Evolutionary conservation across 805 yeast genomes (phyloP).

Genomic region (Yamadazyma laniorum): DNA sequence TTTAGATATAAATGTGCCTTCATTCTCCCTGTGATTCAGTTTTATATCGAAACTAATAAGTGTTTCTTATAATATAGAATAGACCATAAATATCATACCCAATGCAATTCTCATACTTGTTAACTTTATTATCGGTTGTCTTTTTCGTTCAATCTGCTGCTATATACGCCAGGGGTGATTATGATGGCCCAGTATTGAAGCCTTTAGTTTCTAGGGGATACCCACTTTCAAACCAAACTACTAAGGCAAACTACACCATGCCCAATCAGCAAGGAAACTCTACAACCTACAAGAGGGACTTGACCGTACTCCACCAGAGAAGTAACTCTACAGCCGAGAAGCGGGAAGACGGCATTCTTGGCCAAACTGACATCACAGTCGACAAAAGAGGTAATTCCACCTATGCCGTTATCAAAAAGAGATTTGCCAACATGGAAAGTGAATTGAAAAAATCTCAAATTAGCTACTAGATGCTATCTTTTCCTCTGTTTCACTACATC

Average conservation of each 20-base stretch:
- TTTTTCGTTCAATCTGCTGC: constrained; percentile 7
- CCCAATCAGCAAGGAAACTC: too few relatives aligned
- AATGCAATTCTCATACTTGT: not conserved
- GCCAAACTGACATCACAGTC: not conserved
- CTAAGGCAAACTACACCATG: too few relatives aligned
- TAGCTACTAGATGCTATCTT: not conserved
- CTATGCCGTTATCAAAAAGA: constrained; percentile 7
- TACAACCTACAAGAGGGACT: not conserved
- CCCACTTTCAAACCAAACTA: too few relatives aligned
- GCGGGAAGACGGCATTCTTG: too few relatives aligned
- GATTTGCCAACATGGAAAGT: constrained; percentile 6
- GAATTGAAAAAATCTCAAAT: constrained; percentile 1
- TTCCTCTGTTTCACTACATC: too few relatives aligned
- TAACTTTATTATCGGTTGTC: constrained; percentile 4
- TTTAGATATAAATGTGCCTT: too few relatives aligned
- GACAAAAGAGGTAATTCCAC: constrained; percentile 7
- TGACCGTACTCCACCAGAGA: not conserved
- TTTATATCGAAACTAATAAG: too few relatives aligned
- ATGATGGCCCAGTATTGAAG: constrained; percentile 5
- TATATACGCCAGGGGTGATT: constrained; percentile 3
- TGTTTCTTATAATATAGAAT: too few relatives aligned
- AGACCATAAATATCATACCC: too few relatives aligned
- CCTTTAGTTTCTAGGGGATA: constrained; percentile 2
- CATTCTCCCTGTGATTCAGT: too few relatives aligned
- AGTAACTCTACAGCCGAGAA: not conserved